These are phyloP conservation scores for Vitis rotundifolia DNA, from an alignment of 164 flowering plant species.

Conservation along the genomic window DNA sequence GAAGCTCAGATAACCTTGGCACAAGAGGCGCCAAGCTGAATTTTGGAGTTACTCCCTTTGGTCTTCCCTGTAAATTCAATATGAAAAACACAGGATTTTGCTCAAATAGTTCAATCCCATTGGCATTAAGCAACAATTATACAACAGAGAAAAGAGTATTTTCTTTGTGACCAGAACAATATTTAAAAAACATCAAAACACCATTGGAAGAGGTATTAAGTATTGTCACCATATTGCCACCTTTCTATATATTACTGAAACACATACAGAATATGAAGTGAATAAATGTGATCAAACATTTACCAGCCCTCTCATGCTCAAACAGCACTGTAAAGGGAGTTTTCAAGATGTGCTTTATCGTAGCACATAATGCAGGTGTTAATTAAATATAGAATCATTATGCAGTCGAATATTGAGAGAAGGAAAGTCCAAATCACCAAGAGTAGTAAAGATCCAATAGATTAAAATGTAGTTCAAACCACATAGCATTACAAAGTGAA, in stretches of 20 bases:
- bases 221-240: too few relatives aligned
- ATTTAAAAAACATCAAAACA: neutral
- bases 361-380: too few relatives aligned
- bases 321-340: neutral
- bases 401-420: too few relatives aligned
- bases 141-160: neutral
- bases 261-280: neutral
- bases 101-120: neutral
- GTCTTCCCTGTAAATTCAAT: slow-evolving; percentile 60
- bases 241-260: neutral
- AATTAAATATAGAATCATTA: too few relatives aligned
- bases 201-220: too few relatives aligned
- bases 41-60: slow-evolving; percentile 83
- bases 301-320: neutral
- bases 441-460: too few relatives aligned
- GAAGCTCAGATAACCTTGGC: slow-evolving; percentile 77
- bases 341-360: neutral
- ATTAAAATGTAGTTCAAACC: too few relatives aligned
- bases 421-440: too few relatives aligned
- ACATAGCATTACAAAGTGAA: too few relatives aligned
- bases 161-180: neutral
- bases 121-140: neutral
- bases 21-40: slow-evolving; percentile 80
- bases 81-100: slow-evolving; percentile 5
- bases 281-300: neutral